Percentiles rank a stretch among this genome's conserved stretches.
Evolutionary conservation across 371 early-diverging fungal species (phyloP).

Genomic region (Syncephalastrum contaminatum): DNA sequence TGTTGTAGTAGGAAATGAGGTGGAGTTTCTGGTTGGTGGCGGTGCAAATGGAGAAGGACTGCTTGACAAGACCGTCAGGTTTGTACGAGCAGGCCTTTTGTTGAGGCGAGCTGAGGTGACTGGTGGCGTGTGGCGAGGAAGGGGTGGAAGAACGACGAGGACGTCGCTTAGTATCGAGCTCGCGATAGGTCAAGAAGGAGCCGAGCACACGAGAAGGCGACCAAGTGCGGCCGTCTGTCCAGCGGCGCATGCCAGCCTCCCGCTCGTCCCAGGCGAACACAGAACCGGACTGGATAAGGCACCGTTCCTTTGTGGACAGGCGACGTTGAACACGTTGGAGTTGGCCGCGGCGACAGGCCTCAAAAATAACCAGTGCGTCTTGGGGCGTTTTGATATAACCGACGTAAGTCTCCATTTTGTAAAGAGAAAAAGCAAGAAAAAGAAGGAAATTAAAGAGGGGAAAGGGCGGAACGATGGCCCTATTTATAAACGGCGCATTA

Average conservation of each 20-base stretch:
- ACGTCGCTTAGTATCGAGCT: constrained; percentile 61
- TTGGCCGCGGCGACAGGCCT: constrained; percentile 71
- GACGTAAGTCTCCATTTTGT: constrained; percentile 68
- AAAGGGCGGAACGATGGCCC: constrained; percentile 5
- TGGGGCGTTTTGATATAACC: constrained; percentile 78
- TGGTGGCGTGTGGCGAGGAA: not conserved
- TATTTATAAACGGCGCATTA: constrained; percentile 14
- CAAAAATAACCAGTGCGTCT: constrained; percentile 81
- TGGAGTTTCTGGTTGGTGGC: constrained; percentile 77
- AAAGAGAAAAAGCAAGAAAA: constrained; percentile 23
- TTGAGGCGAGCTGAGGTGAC: too few species aligned
- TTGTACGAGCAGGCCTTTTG: constrained; percentile 44
- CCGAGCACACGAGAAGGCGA: constrained; percentile 83
- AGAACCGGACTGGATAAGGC: constrained; percentile 78
- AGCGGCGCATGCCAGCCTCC: constrained; percentile 86
- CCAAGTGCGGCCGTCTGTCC: constrained; percentile 93
- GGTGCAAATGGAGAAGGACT: constrained; percentile 82
- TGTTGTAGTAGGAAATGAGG: constrained; percentile 83
- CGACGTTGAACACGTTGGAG: constrained; percentile 75
- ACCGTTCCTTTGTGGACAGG: constrained; percentile 75
- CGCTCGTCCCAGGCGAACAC: constrained; percentile 88
- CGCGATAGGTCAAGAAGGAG: constrained; percentile 80
- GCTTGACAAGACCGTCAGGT: constrained; percentile 80
- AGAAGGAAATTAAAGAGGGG: constrained; percentile 18
- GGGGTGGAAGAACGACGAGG: constrained; percentile 25